Evolutionary conservation across 2,329 filamentous ascomycete genomes (phyloP).

Genomic region (Epicoccum nigrum): DNA sequence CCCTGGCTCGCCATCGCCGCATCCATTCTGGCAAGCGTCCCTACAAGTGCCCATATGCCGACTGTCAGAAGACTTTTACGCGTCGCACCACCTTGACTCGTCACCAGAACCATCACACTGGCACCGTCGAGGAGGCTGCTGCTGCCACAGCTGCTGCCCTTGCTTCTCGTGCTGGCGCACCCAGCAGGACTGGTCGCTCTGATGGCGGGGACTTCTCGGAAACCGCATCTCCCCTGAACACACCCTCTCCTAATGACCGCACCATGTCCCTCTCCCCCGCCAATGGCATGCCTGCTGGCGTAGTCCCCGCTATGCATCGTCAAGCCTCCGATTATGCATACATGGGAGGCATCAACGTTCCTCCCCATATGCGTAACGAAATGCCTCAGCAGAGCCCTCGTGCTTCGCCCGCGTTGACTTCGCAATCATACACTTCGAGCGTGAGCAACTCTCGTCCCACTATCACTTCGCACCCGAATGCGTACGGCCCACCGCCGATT

Average conservation of each 20-base stretch:
- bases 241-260: slow-evolving; percentile 82
- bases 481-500: slow-evolving; percentile 82
- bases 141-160: slow-evolving; percentile 86
- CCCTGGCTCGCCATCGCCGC: slow-evolving; percentile 86
- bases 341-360: slow-evolving; percentile 78
- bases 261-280: slow-evolving; percentile 80
- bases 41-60: slow-evolving; percentile 96
- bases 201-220: slow-evolving; percentile 75
- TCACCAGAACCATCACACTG: slow-evolving; percentile 94
- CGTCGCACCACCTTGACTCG: slow-evolving; percentile 92
- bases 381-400: slow-evolving; percentile 73
- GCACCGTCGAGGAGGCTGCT: slow-evolving; percentile 91
- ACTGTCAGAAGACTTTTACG: slow-evolving; percentile 98
- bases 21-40: slow-evolving; percentile 96
- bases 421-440: slow-evolving; percentile 67
- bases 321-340: slow-evolving; percentile 74
- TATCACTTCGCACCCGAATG: slow-evolving; percentile 83
- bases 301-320: slow-evolving; percentile 71
- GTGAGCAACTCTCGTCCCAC: slow-evolving; percentile 58
- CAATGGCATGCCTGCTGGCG: slow-evolving; percentile 69
- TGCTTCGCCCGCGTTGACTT: slow-evolving; percentile 66
- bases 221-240: slow-evolving; percentile 75
- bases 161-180: slow-evolving; percentile 60
- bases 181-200: slow-evolving; percentile 63
- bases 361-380: slow-evolving; percentile 79